Evolutionary conservation across 345 rosid species (phyloP), one percentile per base, ranked within the genome.

Genomic region (Reutealis trisperma): DNA sequence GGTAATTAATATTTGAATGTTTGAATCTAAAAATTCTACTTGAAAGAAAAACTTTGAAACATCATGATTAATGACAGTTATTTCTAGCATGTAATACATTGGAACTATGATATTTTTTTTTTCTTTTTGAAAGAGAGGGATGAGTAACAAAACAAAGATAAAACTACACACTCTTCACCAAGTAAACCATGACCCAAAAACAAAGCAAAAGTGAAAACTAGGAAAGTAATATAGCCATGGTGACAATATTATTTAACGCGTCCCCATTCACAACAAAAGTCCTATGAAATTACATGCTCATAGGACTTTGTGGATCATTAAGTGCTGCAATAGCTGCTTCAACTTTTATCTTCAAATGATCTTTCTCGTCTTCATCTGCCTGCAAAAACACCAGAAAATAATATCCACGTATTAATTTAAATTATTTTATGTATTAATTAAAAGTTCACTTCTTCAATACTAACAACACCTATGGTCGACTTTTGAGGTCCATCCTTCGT

Each of bases 341-440:
- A 15, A 91, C 89, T 75, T 79, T 80, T 8, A 64, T 24, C 76
- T 81, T 82, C 76, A 91, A 61, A 22, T 81, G 45, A 9, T 90
- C 91, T 55, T 75, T 88, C 71, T 89, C 93, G 19, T 81, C 84
- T 71, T 91, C 91, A 13, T 89, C 91, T 4, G 89, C 90, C 95
- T 91, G 90, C 76, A 75, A 58, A 63, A 37, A 34, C 37, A 34
- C 37, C 37, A 34, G 37, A 34, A 2, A 34, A 34, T 34, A 34
- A 34, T 34, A 2, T 34, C 37, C 3, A 34, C 3, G 3, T 34
- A 34, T 34, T 34, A 34, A 34, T 5, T 34, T 5, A 2, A 34
- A 34, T 34, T 34, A 34, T 34, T 34, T 34, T 34, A 34, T 34
- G 5, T 34, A 34, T 34, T 34, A 27, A 27, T 27, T 27, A 27